phyloP scores from a whole-genome alignment of 23 red algal species.

The Gracilaria gracilis region DNA sequence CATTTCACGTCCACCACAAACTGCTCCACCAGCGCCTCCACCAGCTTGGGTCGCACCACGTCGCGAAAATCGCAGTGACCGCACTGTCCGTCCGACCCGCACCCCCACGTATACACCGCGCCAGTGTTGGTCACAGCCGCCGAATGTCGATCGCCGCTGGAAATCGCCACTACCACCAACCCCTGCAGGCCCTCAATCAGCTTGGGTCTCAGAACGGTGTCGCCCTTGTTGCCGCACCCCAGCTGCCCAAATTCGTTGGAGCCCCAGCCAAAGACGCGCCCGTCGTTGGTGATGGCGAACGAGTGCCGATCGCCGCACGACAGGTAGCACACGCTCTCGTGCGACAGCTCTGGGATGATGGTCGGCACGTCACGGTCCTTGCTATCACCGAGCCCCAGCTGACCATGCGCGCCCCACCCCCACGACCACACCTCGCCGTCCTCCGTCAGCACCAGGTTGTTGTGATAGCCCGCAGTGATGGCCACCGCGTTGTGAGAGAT shows the following conservation, averaged over 20 bases:
- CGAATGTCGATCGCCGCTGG: constrained; percentile 94
- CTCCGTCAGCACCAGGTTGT: constrained; percentile 80
- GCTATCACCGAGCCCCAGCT: constrained; percentile 89
- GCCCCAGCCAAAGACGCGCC: constrained; percentile 91
- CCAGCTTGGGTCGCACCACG: constrained; percentile 70
- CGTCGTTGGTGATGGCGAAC: constrained; percentile 82
- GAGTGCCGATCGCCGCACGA: constrained; percentile 94
- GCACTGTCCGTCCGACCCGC: constrained; percentile 89
- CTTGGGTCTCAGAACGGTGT: constrained; percentile 69
- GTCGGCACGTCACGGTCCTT: constrained; percentile 76
- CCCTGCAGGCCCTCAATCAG: constrained; percentile 77
- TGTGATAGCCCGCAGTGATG: constrained; percentile 93
- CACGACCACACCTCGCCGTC: constrained; percentile 87
- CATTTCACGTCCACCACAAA: constrained; percentile 82
- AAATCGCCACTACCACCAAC: constrained; percentile 70
- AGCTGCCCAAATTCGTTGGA: constrained; percentile 99
- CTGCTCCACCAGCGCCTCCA: constrained; percentile 54
- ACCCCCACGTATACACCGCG: constrained; percentile 94
- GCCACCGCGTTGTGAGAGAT: constrained; percentile 38
- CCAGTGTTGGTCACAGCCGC: constrained; percentile 91
- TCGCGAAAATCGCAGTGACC: constrained; percentile 72
- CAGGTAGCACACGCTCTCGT: constrained; percentile 54
- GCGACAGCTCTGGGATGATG: constrained; percentile 59
- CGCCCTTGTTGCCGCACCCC: constrained; percentile 74
- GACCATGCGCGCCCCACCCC: constrained; percentile 98